These are phyloP conservation scores for Cordyceps militaris DNA, from an alignment of 2,329 filamentous ascomycete species.

Conservation along the genomic window DNA sequence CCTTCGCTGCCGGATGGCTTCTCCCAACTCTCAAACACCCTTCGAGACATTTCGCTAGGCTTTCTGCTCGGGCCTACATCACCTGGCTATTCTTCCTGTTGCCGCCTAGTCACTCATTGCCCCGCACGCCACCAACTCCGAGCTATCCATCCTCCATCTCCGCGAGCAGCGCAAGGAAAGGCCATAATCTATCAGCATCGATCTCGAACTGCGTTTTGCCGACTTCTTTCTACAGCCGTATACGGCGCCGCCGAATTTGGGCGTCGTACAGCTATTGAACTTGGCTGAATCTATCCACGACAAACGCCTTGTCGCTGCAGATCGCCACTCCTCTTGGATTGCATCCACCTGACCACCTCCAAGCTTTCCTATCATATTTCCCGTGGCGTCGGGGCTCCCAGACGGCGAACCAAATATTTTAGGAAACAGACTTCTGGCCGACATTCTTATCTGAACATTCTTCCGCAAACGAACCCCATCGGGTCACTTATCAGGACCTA, in stretches of 20 bases:
- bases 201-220: too few species aligned
- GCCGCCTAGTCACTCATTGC: slow-evolving; percentile 1
- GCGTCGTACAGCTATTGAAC: not conserved
- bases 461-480: not conserved
- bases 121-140: not conserved
- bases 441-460: not conserved
- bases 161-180: not conserved
- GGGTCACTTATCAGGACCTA: not conserved
- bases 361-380: not conserved
- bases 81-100: not conserved
- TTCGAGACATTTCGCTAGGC: not conserved
- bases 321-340: not conserved
- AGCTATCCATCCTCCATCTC: not conserved
- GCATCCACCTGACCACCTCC: not conserved
- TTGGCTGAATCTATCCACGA: not conserved
- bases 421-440: not conserved
- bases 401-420: not conserved
- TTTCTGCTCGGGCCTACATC: not conserved
- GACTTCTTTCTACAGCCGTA: not conserved
- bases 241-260: not conserved
- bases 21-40: not conserved
- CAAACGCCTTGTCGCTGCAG: not conserved
- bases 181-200: too few species aligned
- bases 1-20: not conserved
- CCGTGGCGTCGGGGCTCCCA: not conserved